These are phyloP conservation scores for Rhizophagus clarus DNA, from an alignment of 192 early-diverging fungal genomes.

Conservation along the genomic window DNA sequence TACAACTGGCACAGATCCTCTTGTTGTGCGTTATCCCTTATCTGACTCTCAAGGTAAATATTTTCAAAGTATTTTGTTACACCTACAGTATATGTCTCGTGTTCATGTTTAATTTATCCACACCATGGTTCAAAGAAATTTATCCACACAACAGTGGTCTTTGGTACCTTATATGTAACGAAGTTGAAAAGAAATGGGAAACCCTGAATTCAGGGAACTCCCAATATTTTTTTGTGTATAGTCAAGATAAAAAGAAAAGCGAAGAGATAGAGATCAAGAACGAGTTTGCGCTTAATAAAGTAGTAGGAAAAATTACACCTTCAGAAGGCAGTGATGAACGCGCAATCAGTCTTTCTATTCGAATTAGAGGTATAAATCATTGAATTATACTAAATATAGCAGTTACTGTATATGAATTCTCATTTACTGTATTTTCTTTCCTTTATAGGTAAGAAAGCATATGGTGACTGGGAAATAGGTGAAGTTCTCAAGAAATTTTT, in stretches of 20 bases:
- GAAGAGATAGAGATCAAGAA: neutral
- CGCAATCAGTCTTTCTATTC: neutral
- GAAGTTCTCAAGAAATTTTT: constrained; percentile 12
- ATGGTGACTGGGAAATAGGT: constrained; percentile 13
- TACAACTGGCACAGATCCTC: neutral
- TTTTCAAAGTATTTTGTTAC: constrained; percentile 12
- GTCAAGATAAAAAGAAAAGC: constrained; percentile 3
- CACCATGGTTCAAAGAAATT: neutral
- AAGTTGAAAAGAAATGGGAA: neutral
- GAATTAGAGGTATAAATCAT: neutral
- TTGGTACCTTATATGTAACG: neutral
- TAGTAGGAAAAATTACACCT: neutral
- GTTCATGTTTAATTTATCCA: neutral
- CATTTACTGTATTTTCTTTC: constrained; percentile 1
- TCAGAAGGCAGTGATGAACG: neutral
- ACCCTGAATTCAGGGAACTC: neutral
- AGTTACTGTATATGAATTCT: neutral
- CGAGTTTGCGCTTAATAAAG: neutral
- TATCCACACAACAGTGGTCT: neutral
- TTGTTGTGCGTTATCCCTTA: neutral
- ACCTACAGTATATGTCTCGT: neutral
- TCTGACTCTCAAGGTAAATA: neutral
- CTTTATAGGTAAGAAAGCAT: constrained; percentile 15
- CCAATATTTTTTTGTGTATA: neutral
- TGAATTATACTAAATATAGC: neutral